phyloP scores from a whole-genome alignment of 2,329 filamentous ascomycete species.

The Pseudonectria foliicola region DNA sequence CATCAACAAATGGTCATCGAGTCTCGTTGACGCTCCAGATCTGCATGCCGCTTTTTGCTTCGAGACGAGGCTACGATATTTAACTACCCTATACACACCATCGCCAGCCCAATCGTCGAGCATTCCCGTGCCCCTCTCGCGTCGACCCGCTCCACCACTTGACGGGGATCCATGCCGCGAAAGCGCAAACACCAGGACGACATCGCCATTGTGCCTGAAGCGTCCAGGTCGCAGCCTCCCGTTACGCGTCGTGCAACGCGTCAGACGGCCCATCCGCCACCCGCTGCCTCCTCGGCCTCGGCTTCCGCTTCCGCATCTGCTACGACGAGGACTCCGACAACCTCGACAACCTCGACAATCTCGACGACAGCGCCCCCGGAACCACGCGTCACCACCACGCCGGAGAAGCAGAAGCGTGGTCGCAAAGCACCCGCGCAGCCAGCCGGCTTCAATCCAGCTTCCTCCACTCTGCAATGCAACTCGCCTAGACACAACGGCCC shows the following conservation, averaged over 20 bases:
- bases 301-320: constrained; percentile 7
- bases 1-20: no score
- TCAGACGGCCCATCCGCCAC: constrained; percentile 29
- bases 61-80: background rate
- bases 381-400: constrained; percentile 5
- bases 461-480: background rate
- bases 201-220: constrained; percentile 10
- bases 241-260: constrained; percentile 33
- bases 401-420: constrained; percentile 15
- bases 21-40: no score
- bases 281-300: constrained; percentile 7
- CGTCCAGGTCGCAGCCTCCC: constrained; percentile 11
- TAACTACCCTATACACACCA: background rate
- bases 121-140: background rate
- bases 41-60: no score
- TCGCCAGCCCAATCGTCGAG: background rate
- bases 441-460: background rate
- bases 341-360: constrained; percentile 5
- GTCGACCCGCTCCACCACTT: background rate
- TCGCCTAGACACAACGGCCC: constrained; percentile 1
- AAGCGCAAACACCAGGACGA: constrained; percentile 32
- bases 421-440: constrained; percentile 11
- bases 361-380: background rate
- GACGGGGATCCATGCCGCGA: constrained; percentile 23
- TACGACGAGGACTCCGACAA: constrained; percentile 9